Evolutionary conservation across 75 land plant genomes (phyloP).

Genomic region (Larix kaempferi): DNA sequence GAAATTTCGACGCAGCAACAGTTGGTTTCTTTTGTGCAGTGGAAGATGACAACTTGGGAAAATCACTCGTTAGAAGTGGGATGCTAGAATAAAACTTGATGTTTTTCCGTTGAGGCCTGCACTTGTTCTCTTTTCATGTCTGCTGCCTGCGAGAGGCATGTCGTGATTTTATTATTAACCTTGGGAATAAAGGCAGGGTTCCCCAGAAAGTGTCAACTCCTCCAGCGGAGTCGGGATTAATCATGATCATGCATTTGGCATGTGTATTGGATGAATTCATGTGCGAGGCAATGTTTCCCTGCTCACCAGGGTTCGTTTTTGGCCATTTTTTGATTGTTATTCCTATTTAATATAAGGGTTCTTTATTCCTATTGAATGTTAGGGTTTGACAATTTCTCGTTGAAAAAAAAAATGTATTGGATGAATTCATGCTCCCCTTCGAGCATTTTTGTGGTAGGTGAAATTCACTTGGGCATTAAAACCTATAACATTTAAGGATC

Average conservation of each 20-base stretch:
- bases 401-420: too few species aligned
- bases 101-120: too few species aligned
- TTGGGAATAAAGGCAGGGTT: neutral
- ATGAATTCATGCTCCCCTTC: neutral
- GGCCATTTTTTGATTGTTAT: too few species aligned
- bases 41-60: neutral
- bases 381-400: too few species aligned
- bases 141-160: too few species aligned
- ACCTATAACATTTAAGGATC: neutral
- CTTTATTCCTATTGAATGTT: too few species aligned
- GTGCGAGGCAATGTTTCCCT: too few species aligned
- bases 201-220: neutral
- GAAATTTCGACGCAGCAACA: too few species aligned
- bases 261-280: neutral
- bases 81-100: neutral
- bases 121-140: too few species aligned
- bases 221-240: neutral
- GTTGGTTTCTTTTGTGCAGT: too few species aligned
- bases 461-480: neutral
- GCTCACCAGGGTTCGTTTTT: too few species aligned
- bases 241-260: neutral
- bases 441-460: neutral
- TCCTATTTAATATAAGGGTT: too few species aligned
- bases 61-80: neutral
- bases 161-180: neutral